Conservation (phyloP, 1,284 basidiomycete species). For the Ustilago loliicola region DNA sequence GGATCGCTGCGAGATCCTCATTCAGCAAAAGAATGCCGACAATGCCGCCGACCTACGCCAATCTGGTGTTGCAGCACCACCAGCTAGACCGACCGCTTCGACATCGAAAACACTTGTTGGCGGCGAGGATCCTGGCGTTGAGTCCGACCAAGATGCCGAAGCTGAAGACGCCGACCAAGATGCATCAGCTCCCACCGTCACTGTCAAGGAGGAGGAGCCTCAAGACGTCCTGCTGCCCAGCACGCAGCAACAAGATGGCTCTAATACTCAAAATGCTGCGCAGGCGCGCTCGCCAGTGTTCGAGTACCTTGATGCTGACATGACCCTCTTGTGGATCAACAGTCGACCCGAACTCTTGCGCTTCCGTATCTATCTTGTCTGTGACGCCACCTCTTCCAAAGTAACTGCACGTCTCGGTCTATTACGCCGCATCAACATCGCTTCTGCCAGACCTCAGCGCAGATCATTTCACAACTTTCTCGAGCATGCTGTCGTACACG, state of each 20-base stretch:
- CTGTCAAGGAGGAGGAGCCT: conserved; percentile 30
- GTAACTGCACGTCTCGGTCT: conserved; percentile 31
- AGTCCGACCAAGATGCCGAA: conserved; percentile 15
- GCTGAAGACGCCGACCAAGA: conserved; percentile 13
- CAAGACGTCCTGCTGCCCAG: background rate
- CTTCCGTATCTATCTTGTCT: conserved; percentile 44
- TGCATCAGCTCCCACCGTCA: conserved; percentile 31
- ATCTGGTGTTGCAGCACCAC: background rate
- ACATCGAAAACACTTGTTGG: background rate
- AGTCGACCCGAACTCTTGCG: conserved; percentile 56
- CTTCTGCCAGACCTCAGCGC: background rate
- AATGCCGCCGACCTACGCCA: conserved; percentile 18
- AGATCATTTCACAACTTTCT: conserved; percentile 29
- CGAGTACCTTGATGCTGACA: conserved; percentile 38
- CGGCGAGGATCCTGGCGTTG: conserved; percentile 12
- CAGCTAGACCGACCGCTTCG: background rate
- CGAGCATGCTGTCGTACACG: conserved; percentile 40
- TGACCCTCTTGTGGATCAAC: conserved; percentile 49
- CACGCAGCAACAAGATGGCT: background rate
- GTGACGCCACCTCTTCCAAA: conserved; percentile 33
- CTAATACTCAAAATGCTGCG: background rate
- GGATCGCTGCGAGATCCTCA: conserved; percentile 48
- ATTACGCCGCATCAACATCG: conserved; percentile 29
- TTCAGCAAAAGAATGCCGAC: conserved; percentile 49
- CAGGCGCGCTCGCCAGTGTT: conserved; percentile 26